Evolutionary conservation across 2,329 filamentous ascomycete genomes (phyloP), one percentile per base, ranked within the genome.

Genomic region (Cladophialophora bantiana): DNA sequence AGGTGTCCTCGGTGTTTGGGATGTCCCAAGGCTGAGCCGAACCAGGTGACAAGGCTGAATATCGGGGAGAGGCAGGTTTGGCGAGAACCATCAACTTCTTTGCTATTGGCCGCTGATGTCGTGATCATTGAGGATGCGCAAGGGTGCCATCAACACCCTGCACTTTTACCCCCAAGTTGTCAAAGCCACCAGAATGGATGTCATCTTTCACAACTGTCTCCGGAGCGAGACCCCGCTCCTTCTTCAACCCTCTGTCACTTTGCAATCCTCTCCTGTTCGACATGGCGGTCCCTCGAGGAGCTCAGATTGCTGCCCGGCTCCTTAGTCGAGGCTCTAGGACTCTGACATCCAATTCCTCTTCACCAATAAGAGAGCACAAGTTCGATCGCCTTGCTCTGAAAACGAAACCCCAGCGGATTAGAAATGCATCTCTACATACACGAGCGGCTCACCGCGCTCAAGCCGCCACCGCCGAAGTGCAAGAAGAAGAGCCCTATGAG

Each of bases 401-500:
- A 31, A 7, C 18, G 9, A 34, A 45, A 26, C 57, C 26, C 15
- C 53, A 26, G 20, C 45, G 53, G 59, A 59, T 59, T 34, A 54
- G 53, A 53, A 58, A 59, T 67, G 60, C 36, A 20, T 68, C 57
- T 45, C 65, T 67, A 45, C 71, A 66, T 50, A 70, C 68, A 18
- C 40, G 65, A 20, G 48, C 66, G 26, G 54, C 60, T 18, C 71
- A 68, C 15, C 67, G 66, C 34, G 68, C 66, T 35, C 73, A 73
- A 35, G 69, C 71, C 2, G 66, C 67, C 34, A 34, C 70, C 10
- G 68, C 70, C 7, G 67, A 71, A 5, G 65, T 38, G 12, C 60
- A 32, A 48, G 50, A 69, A 32, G 69, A 75, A 65, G 67, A 69
- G n/a, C 65, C 73, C 66, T 67, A 66, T 32, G 74, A 73, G 54